Evolutionary conservation across 208 protist species (phyloP), one percentile per base, ranked within the genome.

Genomic region (Leishmania amazonensis): DNA sequence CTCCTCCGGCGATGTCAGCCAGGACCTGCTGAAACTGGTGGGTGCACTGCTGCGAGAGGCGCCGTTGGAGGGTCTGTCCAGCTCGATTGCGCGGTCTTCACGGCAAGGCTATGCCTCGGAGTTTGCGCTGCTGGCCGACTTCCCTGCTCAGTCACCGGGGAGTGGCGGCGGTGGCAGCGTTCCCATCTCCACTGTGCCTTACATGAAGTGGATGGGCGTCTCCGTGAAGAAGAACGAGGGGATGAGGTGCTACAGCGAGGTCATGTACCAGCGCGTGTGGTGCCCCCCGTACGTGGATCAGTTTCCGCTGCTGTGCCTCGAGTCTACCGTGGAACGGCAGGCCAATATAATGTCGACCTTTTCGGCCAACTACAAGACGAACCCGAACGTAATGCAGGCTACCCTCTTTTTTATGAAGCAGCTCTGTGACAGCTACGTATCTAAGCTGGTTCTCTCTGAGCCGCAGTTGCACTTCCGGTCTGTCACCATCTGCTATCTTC

Each of bases 331-430:
- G 58, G 86, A 92, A 47, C 84, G 94, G 80, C 92, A 96, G 67
- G 74, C 93, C 51, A 84, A 83, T 62, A 88, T 93, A 8, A 89
- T 98, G 62, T 85, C 84, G 40, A 87, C 89, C 42, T 95, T 94
- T 79, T 94, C 89, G 80, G 91, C 93, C 45, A 88, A 89, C 54
- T 97, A 95, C 88, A 83, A 84, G 31, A 91, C 80, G 7, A 95
- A 95, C 85, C 83, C 87, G 21, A 80, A 80, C 21, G 85, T 97
- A 3, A 81, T 92, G n/a, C 83, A 90, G 73, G 90, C 93, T 1
- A 95, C 93, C 45, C 84, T 85, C 1, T 95, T 97, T 80, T 84
- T 98, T 24, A 91, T 95, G 38, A 96, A 96, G 83, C 88, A 95
- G 72, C 91, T 96, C 72, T 98, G 93, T 78, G 93, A 96, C 76